Percentiles rank a stretch among this genome's conserved stretches.
Evolutionary conservation across 257 asterid species (phyloP).

Genomic region (Solanum acaule): DNA sequence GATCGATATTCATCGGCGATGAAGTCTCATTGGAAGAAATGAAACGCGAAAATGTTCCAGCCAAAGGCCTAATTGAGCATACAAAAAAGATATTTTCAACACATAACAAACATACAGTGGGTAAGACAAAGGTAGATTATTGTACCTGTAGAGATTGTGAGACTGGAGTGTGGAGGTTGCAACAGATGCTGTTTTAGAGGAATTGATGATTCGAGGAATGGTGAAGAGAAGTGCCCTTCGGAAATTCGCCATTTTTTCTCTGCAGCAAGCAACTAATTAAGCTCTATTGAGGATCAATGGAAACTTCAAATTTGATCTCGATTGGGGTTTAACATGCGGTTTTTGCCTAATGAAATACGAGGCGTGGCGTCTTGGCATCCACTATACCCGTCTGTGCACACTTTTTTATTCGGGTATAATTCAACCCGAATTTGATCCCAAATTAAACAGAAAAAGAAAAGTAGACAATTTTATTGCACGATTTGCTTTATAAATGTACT

Average conservation of each 20-base stretch:
- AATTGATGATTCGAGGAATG: constrained; percentile 44
- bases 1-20: constrained; percentile 35
- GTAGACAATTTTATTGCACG: too few species aligned
- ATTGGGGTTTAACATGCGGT: not conserved
- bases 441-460: too few species aligned
- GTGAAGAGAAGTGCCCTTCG: constrained; percentile 37
- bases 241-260: constrained; percentile 38
- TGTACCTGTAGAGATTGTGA: constrained; percentile 27
- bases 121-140: not conserved
- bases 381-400: not conserved
- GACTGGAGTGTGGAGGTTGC: constrained; percentile 10
- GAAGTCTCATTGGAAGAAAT: constrained; percentile 30
- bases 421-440: not conserved
- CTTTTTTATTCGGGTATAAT: not conserved
- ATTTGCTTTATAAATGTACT: not conserved
- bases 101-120: not conserved
- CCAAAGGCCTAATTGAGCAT: constrained; percentile 37
- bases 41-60: constrained; percentile 34
- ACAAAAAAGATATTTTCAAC: not conserved
- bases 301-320: not conserved
- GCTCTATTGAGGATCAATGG: not conserved
- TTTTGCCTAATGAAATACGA: not conserved
- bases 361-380: not conserved
- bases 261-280: not conserved
- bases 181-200: constrained; percentile 16